phyloP scores from a whole-genome alignment of 495 filamentous ascomycete species.

The Aspergillus avenaceus region DNA sequence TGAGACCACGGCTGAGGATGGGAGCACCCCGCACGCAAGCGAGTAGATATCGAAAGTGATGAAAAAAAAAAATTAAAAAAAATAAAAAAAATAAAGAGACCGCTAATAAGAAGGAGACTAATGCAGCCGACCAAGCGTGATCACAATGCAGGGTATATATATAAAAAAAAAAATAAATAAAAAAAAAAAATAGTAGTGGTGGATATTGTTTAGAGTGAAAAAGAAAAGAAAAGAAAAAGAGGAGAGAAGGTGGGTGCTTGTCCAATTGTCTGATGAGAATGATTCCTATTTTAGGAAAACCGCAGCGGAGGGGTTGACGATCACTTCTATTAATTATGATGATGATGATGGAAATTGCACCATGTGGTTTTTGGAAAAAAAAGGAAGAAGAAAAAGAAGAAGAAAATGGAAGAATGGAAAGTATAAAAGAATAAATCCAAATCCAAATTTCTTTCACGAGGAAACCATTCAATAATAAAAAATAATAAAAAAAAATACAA shows the following conservation, averaged over 20 bases:
- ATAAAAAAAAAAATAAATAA: neutral
- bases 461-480: neutral
- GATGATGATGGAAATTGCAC: neutral
- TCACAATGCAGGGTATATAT: neutral
- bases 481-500: constrained; percentile 13
- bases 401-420: constrained; percentile 3
- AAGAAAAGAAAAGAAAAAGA: neutral
- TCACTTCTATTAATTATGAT: constrained; percentile 1
- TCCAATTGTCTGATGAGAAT: neutral
- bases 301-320: neutral
- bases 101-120: neutral
- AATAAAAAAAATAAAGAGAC: too few species aligned
- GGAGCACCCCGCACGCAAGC: constrained; percentile 1
- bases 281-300: constrained; percentile 4
- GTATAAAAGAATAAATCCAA: neutral
- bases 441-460: too few species aligned
- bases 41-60: neutral
- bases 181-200: neutral
- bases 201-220: neutral
- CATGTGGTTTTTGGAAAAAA: too few species aligned
- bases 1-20: neutral
- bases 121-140: neutral
- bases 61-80: constrained; percentile 1
- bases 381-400: constrained; percentile 2
- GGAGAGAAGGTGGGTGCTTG: neutral